Conservation (phyloP, 169 alveolate species). For the Cytauxzoon felis region DNA sequence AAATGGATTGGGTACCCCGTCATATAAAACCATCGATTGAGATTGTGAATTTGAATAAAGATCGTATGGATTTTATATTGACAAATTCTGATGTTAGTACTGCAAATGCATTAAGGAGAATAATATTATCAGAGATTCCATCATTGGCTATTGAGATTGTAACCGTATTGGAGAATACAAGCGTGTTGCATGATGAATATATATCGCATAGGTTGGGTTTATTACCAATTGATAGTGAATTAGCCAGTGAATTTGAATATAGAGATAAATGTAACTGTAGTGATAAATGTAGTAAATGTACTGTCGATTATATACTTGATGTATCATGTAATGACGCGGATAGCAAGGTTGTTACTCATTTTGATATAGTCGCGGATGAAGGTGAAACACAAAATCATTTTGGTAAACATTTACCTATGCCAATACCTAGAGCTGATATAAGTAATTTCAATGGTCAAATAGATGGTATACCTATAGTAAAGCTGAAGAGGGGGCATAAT, state of each 20-base stretch:
- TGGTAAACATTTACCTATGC: slow-evolving; percentile 49
- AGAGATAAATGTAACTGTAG: slow-evolving; percentile 88
- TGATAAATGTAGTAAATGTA: slow-evolving; percentile 86
- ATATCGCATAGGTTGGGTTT: slow-evolving; percentile 92
- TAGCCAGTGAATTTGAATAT: slow-evolving; percentile 84
- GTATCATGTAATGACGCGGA: slow-evolving; percentile 85
- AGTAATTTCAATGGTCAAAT: slow-evolving; percentile 18
- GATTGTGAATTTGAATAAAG: slow-evolving; percentile 67
- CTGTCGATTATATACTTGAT: slow-evolving; percentile 85
- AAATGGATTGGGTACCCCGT: slow-evolving; percentile 71
- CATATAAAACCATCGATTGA: slow-evolving; percentile 71
- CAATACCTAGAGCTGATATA: slow-evolving; percentile 49
- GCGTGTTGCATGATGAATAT: slow-evolving; percentile 94
- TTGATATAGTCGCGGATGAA: slow-evolving; percentile 71
- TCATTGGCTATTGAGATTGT: slow-evolving; percentile 94
- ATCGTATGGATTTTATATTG: slow-evolving; percentile 79
- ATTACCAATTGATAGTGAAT: slow-evolving; percentile 87
- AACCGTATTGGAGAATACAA: slow-evolving; percentile 88
- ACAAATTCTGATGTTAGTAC: slow-evolving; percentile 86
- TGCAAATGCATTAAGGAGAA: slow-evolving; percentile 93
- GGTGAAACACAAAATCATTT: slow-evolving; percentile 11
- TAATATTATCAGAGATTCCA: slow-evolving; percentile 93
- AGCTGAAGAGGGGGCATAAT: slow-evolving; percentile 87
- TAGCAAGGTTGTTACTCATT: slow-evolving; percentile 82
- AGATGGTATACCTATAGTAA: slow-evolving; percentile 89